Conservation (phyloP, 1,139 yeast species). For the Blastobotrys persicus region DNA sequence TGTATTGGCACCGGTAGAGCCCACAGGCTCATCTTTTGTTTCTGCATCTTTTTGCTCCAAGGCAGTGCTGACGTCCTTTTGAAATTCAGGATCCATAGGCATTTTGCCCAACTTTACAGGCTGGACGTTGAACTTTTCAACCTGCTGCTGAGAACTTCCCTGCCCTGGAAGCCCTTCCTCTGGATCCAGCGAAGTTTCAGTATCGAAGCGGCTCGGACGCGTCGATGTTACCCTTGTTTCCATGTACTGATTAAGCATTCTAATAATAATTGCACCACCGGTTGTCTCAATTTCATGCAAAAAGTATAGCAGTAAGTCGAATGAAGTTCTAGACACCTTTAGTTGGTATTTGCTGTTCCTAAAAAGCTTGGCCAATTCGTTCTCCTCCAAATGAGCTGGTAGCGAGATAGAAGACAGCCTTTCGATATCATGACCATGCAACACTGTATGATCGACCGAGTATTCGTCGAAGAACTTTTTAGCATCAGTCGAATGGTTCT, state of each 20-base stretch:
- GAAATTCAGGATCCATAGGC: slow-evolving; percentile 83
- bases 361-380: slow-evolving; percentile 75
- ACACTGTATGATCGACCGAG: slow-evolving; percentile 66
- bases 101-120: slow-evolving; percentile 77
- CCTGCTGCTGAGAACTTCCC: slow-evolving; percentile 46
- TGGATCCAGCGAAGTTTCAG: slow-evolving; percentile 45
- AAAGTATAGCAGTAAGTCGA: slow-evolving; percentile 79
- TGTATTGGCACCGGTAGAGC: slow-evolving; percentile 36
- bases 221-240: slow-evolving; percentile 55
- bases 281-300: slow-evolving; percentile 88
- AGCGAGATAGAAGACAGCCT: slow-evolving; percentile 70
- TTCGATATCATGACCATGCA: slow-evolving; percentile 76
- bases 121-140: slow-evolving; percentile 60
- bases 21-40: slow-evolving; percentile 27
- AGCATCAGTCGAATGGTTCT: slow-evolving; percentile 59
- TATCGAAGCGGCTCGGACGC: slow-evolving; percentile 37
- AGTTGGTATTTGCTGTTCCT: slow-evolving; percentile 70
- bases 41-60: slow-evolving; percentile 70
- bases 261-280: slow-evolving; percentile 85
- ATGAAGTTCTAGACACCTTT: slow-evolving; percentile 76
- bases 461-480: slow-evolving; percentile 73
- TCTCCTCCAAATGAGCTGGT: slow-evolving; percentile 78
- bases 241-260: slow-evolving; percentile 82
- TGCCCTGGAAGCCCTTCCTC: slow-evolving; percentile 67
- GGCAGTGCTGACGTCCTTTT: slow-evolving; percentile 81